Conservation (phyloP, 257 asterid genomes). For the Echites panduratus region DNA sequence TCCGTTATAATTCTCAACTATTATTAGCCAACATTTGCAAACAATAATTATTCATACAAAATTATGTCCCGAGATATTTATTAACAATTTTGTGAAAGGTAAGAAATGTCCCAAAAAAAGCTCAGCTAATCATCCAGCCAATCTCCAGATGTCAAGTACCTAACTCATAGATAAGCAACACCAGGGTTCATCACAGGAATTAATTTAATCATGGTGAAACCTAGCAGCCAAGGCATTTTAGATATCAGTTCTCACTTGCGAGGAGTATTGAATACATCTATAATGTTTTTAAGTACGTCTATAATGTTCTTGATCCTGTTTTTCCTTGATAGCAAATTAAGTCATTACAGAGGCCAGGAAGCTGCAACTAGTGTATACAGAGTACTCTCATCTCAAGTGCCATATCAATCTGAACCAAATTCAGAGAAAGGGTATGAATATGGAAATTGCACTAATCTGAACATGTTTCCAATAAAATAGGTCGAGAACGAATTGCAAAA, state of each 20-base stretch:
- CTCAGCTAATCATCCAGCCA: not conserved
- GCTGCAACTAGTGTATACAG: not conserved
- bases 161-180: not conserved
- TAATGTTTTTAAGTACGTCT: too few species aligned
- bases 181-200: not conserved
- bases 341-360: not conserved
- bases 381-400: not conserved
- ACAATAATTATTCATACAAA: not conserved
- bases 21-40: not conserved
- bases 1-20: not conserved
- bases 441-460: not conserved
- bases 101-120: not conserved
- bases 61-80: not conserved
- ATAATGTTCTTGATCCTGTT: not conserved
- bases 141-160: not conserved
- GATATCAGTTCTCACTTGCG: not conserved
- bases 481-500: not conserved
- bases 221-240: not conserved
- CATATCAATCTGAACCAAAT: not conserved
- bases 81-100: not conserved
- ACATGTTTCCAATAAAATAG: not conserved
- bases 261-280: too few species aligned
- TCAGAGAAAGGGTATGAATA: not conserved
- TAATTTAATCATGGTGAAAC: too few species aligned
- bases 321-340: not conserved